phyloP scores from a whole-genome alignment of 345 rosid genomes.

The Clarkia xantiana region DNA sequence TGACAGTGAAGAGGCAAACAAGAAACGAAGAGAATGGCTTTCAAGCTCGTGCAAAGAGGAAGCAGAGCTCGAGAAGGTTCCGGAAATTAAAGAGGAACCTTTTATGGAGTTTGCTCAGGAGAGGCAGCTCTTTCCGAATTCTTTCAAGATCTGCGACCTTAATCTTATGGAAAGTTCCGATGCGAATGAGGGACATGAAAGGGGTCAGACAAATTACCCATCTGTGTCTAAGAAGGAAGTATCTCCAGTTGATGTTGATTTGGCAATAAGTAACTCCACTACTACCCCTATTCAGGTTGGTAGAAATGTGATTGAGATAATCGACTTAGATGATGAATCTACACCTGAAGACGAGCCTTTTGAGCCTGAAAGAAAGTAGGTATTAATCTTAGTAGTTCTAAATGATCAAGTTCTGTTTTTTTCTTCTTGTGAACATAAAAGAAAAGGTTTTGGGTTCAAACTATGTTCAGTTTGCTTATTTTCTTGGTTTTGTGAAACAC shows the following conservation, averaged over 20 bases:
- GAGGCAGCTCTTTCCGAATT: slow-evolving; percentile 60
- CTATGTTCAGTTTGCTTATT: slow-evolving; percentile 8
- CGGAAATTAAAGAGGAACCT: slow-evolving; percentile 19
- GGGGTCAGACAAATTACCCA: slow-evolving; percentile 13
- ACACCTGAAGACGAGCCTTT: slow-evolving; percentile 37
- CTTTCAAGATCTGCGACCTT: slow-evolving; percentile 85
- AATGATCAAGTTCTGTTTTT: too few species aligned
- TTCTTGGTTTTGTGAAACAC: slow-evolving; percentile 6
- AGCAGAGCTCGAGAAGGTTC: slow-evolving; percentile 13
- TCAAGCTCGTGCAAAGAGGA: slow-evolving; percentile 21
- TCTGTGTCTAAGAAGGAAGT: slow-evolving; percentile 31
- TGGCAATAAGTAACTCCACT: slow-evolving; percentile 52
- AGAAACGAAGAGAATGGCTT: slow-evolving; percentile 65
- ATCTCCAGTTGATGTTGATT: slow-evolving; percentile 48
- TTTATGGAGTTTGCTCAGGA: slow-evolving; percentile 36
- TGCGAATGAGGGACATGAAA: slow-evolving; percentile 25
- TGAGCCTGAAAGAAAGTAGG: slow-evolving; percentile 51
- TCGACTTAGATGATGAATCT: slow-evolving; percentile 78
- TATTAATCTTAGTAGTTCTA: slow-evolving; percentile 3
- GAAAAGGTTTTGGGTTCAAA: background rate
- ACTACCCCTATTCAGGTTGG: slow-evolving; percentile 32
- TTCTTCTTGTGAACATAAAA: too few species aligned
- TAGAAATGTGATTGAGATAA: slow-evolving; percentile 57
- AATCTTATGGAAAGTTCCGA: slow-evolving; percentile 72
- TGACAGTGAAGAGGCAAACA: slow-evolving; percentile 33